These are phyloP conservation scores for Tolypocladium inflatum DNA, from an alignment of 2,329 filamentous ascomycete genomes.

Conservation along the genomic window DNA sequence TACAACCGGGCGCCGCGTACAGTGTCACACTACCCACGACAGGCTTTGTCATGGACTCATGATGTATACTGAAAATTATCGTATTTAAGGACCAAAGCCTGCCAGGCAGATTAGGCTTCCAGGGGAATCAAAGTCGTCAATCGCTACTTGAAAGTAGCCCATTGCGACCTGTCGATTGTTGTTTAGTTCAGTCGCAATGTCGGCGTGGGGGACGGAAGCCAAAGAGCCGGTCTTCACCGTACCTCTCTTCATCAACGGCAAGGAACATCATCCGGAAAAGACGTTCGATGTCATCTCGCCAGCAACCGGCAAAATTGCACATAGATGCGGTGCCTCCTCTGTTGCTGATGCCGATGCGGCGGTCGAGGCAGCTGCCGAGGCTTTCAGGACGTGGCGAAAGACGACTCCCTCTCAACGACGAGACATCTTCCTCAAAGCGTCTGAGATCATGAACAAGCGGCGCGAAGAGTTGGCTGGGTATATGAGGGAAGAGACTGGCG, in stretches of 20 bases:
- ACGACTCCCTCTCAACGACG: slow-evolving; percentile 52
- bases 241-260: slow-evolving; percentile 33
- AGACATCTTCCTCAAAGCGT: slow-evolving; percentile 60
- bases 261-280: slow-evolving; percentile 32
- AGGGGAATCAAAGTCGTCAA: background rate
- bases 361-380: slow-evolving; percentile 46
- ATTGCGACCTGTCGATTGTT: background rate
- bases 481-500: slow-evolving; percentile 43
- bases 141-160: background rate
- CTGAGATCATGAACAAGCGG: slow-evolving; percentile 51
- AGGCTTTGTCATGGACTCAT: background rate
- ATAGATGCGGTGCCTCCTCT: slow-evolving; percentile 35
- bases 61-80: background rate
- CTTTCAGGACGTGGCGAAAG: slow-evolving; percentile 60
- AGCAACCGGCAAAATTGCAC: background rate
- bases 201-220: background rate
- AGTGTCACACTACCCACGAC: too few species aligned
- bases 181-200: background rate
- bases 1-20: background rate
- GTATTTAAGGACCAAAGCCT: background rate
- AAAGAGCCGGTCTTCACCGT: slow-evolving; percentile 9
- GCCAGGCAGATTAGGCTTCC: background rate
- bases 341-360: slow-evolving; percentile 46
- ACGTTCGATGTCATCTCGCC: slow-evolving; percentile 15
- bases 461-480: slow-evolving; percentile 50